Conservation (phyloP, 169 alveolate species). For the Cryptosporidium ryanae region DNA sequence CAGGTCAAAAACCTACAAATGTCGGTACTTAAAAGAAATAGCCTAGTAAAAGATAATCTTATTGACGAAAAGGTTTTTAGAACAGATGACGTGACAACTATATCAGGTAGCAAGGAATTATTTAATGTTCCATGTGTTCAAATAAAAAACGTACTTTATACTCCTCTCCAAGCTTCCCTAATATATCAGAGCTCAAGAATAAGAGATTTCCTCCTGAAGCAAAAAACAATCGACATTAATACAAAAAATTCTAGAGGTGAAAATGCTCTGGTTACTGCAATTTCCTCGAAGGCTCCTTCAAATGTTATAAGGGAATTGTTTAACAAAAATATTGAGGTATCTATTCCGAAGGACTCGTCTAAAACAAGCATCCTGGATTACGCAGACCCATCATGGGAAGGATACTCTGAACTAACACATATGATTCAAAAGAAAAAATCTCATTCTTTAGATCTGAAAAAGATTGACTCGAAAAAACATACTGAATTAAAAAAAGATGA, state of each 20-base stretch:
- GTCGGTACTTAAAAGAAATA: not conserved
- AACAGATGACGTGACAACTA: constrained; percentile 11
- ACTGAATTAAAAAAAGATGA: not conserved
- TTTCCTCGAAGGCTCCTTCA: constrained; percentile 8
- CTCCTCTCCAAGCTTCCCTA: constrained; percentile 55
- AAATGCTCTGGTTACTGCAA: constrained; percentile 41
- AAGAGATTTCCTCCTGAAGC: constrained; percentile 32
- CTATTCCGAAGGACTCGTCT: constrained; percentile 26
- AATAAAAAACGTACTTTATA: constrained; percentile 1
- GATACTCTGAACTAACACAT: constrained; percentile 34
- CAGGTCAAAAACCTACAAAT: constrained; percentile 1
- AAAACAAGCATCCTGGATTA: constrained; percentile 6
- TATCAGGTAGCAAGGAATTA: not conserved
- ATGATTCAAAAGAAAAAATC: constrained; percentile 4
- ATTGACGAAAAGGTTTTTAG: constrained; percentile 43
- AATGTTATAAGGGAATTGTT: constrained; percentile 12
- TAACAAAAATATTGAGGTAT: constrained; percentile 16
- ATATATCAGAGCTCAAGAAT: constrained; percentile 16
- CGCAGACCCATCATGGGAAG: constrained; percentile 49
- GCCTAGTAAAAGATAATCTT: not conserved
- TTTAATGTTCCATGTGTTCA: constrained; percentile 11
- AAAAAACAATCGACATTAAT: constrained; percentile 18
- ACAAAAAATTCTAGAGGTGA: constrained; percentile 32
- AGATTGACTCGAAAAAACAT: not conserved
- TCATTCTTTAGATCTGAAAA: not conserved